These are phyloP conservation scores for Saitozyma sp. DNA, from an alignment of 768 basidiomycete genomes.

Conservation along the genomic window DNA sequence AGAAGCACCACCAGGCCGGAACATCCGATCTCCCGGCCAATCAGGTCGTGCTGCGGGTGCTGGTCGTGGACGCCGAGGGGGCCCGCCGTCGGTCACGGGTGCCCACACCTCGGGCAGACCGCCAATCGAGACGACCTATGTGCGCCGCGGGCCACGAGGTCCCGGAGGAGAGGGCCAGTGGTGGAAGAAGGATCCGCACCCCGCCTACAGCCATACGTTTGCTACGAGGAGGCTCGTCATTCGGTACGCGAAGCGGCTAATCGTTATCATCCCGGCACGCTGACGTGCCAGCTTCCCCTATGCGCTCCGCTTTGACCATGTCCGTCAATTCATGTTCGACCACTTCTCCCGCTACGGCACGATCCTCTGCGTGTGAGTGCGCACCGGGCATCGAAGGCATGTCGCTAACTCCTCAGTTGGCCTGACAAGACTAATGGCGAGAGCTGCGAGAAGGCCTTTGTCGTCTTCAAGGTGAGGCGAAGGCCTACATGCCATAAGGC, in stretches of 20 bases:
- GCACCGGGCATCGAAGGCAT: no score
- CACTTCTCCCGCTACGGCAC: conserved; percentile 29
- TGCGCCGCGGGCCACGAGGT: no score
- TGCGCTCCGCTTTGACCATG: conserved; percentile 10
- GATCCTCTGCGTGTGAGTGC: conserved; percentile 20
- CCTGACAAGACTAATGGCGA: conserved; percentile 18
- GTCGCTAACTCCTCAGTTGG: conserved; percentile 7
- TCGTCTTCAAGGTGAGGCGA: conserved; percentile 31
- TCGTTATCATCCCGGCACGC: neutral
- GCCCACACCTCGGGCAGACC: no score
- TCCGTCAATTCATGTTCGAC: conserved; percentile 14
- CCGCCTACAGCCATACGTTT: conserved; percentile 25
- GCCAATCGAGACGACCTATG: no score
- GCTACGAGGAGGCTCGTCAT: conserved; percentile 22
- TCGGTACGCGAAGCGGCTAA: neutral
- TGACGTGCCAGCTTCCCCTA: conserved; percentile 23
- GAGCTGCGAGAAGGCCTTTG: conserved; percentile 20
- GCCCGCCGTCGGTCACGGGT: no score
- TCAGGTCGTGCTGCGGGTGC: no score
- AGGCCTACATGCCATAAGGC: neutral
- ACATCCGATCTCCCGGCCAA: no score
- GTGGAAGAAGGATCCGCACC: conserved; percentile 18
- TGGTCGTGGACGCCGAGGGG: no score
- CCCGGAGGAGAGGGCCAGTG: neutral
- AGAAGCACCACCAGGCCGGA: no score